Conservation (phyloP, 306 rosid species). For the Glycine soja region DNA sequence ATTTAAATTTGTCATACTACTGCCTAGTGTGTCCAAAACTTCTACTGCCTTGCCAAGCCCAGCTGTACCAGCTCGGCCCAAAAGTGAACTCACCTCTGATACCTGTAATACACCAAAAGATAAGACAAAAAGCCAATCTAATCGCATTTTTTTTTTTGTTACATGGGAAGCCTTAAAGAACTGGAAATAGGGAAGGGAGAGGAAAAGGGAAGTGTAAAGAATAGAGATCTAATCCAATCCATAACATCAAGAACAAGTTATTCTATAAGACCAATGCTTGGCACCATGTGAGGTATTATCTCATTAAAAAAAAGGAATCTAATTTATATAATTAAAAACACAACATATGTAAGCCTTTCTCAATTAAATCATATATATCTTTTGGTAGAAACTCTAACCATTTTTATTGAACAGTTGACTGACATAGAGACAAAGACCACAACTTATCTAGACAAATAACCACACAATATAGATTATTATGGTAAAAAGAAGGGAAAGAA, state of each 20-base stretch:
- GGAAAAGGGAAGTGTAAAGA: constrained; percentile 14
- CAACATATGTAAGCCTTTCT: background rate
- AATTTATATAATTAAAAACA: constrained; percentile 15
- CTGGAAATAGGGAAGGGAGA: constrained; percentile 3
- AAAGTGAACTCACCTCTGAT: constrained; percentile 90
- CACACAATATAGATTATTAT: background rate
- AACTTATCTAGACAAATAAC: constrained; percentile 17
- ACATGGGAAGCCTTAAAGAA: constrained; percentile 15
- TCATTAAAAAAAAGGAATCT: constrained; percentile 16
- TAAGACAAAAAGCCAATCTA: constrained; percentile 31
- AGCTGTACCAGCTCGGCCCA: constrained; percentile 96
- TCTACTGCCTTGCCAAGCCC: constrained; percentile 99
- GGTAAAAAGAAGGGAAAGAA: background rate
- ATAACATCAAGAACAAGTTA: constrained; percentile 1
- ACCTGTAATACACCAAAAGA: constrained; percentile 65
- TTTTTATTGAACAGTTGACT: background rate
- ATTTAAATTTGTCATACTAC: constrained; percentile 94
- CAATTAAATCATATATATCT: constrained; percentile 5
- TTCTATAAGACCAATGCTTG: constrained; percentile 12
- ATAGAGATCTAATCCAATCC: constrained; percentile 22
- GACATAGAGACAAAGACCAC: constrained; percentile 2
- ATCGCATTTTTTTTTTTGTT: background rate
- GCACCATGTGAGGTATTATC: constrained; percentile 28
- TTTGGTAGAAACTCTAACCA: constrained; percentile 18
- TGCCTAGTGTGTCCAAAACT: constrained; percentile 96